These are phyloP conservation scores for Xanthoparmelia taractica DNA, from an alignment of 495 filamentous ascomycete genomes.

Conservation along the genomic window DNA sequence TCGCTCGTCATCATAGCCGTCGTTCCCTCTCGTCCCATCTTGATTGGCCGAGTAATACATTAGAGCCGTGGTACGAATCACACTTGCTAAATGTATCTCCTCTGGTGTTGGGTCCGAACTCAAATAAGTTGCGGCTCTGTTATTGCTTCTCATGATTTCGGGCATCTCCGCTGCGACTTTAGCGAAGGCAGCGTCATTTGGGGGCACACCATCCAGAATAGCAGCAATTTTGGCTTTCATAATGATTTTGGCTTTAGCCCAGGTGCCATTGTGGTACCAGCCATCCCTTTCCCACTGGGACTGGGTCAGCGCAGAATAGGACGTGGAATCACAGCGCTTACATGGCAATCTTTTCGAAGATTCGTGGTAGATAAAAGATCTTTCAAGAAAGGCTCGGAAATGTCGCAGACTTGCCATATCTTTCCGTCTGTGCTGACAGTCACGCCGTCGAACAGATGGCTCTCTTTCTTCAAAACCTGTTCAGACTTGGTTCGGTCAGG, in stretches of 20 bases:
- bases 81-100: conserved; percentile 7
- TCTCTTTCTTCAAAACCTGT: conserved; percentile 29
- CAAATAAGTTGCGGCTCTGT: not conserved
- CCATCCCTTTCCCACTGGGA: conserved; percentile 58
- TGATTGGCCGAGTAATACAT: not conserved
- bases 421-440: conserved; percentile 63
- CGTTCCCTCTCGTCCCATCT: not conserved
- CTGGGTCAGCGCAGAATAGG: conserved; percentile 23
- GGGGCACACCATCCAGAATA: conserved; percentile 34
- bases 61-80: conserved; percentile 5
- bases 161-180: conserved; percentile 11
- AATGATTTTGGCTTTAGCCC: conserved; percentile 71
- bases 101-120: conserved; percentile 4
- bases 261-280: conserved; percentile 71
- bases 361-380: conserved; percentile 44
- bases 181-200: not conserved
- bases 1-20: not conserved
- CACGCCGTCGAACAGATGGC: conserved; percentile 76
- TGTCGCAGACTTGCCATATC: conserved; percentile 89
- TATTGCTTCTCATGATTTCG: conserved; percentile 6
- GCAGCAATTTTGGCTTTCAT: conserved; percentile 71
- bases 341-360: conserved; percentile 39
- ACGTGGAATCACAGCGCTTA: conserved; percentile 29
- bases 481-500: conserved; percentile 9
- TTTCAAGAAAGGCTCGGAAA: conserved; percentile 65